Evolutionary conservation across 768 basidiomycete genomes (phyloP).

Genomic region (Crassisporium funariophilum): DNA sequence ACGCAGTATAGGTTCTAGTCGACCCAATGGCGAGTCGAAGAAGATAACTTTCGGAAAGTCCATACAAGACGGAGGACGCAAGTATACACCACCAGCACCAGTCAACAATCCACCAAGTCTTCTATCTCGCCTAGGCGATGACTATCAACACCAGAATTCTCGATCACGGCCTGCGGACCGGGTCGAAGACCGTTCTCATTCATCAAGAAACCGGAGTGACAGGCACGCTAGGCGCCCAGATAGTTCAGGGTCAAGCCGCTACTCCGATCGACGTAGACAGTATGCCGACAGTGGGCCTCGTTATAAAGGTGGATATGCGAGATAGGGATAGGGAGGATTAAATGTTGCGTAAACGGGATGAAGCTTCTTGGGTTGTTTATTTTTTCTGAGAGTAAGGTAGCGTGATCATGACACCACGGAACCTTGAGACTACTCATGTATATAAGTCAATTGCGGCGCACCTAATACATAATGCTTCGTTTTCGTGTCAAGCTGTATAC

Average conservation of each 20-base stretch:
- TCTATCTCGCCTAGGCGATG: slow-evolving; percentile 35
- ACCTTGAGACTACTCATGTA: too few species aligned
- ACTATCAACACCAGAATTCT: slow-evolving; percentile 5
- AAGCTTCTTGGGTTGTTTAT: too few species aligned
- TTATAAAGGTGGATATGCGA: slow-evolving; percentile 51
- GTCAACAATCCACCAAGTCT: slow-evolving; percentile 27
- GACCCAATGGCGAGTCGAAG: slow-evolving; percentile 22
- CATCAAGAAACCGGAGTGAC: slow-evolving; percentile 10
- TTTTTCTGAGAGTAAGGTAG: too few species aligned
- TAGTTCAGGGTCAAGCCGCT: slow-evolving; percentile 4
- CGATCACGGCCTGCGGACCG: slow-evolving; percentile 20
- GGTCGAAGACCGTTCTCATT: slow-evolving; percentile 2
- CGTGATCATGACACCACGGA: too few species aligned
- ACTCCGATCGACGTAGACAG: slow-evolving; percentile 11
- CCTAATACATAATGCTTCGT: too few species aligned
- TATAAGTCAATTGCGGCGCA: too few species aligned
- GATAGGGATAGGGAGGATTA: too few species aligned
- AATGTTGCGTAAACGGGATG: too few species aligned
- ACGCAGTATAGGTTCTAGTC: slow-evolving; percentile 17
- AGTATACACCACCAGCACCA: slow-evolving; percentile 21
- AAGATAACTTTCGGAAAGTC: slow-evolving; percentile 38
- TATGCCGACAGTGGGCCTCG: slow-evolving; percentile 40
- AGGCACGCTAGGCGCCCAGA: slow-evolving; percentile 12
- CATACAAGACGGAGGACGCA: slow-evolving; percentile 29
- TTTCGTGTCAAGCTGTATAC: too few species aligned